A percentile compares a stretch with the other conserved stretches of the same genome.
These are phyloP conservation scores for Neoboletus subvelutipes DNA, from an alignment of 768 basidiomycete genomes.

Conservation along the genomic window DNA sequence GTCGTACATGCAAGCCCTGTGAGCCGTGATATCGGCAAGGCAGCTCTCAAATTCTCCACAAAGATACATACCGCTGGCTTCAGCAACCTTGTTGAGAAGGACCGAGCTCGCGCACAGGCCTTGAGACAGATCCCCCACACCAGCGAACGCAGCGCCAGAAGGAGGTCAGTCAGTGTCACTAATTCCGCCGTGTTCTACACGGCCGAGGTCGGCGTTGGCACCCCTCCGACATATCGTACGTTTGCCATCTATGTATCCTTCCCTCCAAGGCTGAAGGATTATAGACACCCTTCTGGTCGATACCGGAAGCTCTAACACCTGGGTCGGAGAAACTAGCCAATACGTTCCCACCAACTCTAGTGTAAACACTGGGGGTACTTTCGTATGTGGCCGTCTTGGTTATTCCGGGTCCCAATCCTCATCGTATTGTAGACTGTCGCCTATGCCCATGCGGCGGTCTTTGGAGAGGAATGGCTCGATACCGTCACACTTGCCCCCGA, in stretches of 20 bases:
- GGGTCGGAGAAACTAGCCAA: conserved; percentile 26
- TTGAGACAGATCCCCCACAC: not conserved
- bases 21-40: conserved; percentile 6
- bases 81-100: conserved; percentile 18
- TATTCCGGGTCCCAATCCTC: not conserved
- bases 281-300: conserved; percentile 32
- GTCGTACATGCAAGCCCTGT: conserved; percentile 8
- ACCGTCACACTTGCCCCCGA: conserved; percentile 6
- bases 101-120: conserved; percentile 20
- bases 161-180: conserved; percentile 5
- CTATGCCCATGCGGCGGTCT: conserved; percentile 4
- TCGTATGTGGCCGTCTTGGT: conserved; percentile 20
- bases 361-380: conserved; percentile 14
- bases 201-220: conserved; percentile 29
- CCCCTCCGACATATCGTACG: conserved; percentile 30
- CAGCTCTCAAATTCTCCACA: conserved; percentile 13
- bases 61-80: conserved; percentile 11
- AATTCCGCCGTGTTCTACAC: conserved; percentile 32
- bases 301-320: conserved; percentile 35
- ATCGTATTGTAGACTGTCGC: not conserved
- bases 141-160: not conserved
- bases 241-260: not conserved
- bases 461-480: conserved; percentile 18
- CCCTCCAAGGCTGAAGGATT: not conserved
- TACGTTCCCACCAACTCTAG: conserved; percentile 23